phyloP scores from a whole-genome alignment of 1,284 basidiomycete genomes.

The Ustilago tritici region DNA sequence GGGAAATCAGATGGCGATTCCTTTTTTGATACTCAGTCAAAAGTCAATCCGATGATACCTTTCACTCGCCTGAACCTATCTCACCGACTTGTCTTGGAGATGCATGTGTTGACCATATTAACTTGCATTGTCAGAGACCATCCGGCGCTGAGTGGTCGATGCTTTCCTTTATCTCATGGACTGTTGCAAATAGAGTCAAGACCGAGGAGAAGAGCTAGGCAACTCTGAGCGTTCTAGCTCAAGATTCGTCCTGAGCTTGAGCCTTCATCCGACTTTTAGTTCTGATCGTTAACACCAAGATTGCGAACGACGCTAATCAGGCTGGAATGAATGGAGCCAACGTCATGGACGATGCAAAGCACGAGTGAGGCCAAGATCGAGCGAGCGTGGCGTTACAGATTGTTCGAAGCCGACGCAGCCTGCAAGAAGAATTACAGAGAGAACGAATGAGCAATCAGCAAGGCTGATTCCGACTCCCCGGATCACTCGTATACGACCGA shows the following conservation, averaged over 20 bases:
- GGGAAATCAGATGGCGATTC: slow-evolving; percentile 6
- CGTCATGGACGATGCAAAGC: neutral
- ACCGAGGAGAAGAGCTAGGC: neutral
- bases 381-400: neutral
- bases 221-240: neutral
- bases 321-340: neutral
- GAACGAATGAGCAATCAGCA: slow-evolving; percentile 1
- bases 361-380: neutral
- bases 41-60: neutral
- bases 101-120: slow-evolving; percentile 1
- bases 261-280: neutral
- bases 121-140: slow-evolving; percentile 2
- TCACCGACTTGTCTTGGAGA: neutral
- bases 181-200: too few relatives aligned
- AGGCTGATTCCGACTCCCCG: neutral
- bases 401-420: neutral
- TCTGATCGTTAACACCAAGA: neutral
- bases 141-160: neutral
- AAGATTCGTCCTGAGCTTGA: neutral
- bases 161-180: neutral
- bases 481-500: neutral
- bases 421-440: neutral
- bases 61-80: slow-evolving; percentile 5
- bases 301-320: neutral
- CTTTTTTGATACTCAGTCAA: neutral